Percentiles rank a stretch among this genome's conserved stretches.
Conservation (phyloP, 768 basidiomycete species). For the Exidia glandulosa region DNA sequence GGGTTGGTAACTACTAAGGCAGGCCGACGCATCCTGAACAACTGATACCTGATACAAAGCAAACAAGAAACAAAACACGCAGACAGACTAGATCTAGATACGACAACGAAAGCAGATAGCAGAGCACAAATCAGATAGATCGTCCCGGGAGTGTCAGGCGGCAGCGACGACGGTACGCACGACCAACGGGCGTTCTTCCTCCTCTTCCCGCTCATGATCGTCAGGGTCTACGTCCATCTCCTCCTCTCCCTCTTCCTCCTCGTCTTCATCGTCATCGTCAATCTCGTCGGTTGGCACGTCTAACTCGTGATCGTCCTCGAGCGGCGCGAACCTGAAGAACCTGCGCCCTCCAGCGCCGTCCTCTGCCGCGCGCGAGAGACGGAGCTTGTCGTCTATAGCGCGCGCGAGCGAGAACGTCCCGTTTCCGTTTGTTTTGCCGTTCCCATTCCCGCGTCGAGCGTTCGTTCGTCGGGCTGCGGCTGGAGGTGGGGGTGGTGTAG, state of each 20-base stretch:
- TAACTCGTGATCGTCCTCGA: constrained; percentile 6
- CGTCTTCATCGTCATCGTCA: background rate
- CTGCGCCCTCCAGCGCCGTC: background rate
- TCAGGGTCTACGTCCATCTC: constrained; percentile 15
- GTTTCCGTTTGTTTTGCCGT: constrained; percentile 30
- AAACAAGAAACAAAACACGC: too few species aligned
- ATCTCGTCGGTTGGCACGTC: constrained; percentile 19
- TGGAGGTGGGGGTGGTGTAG: background rate
- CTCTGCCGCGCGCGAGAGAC: background rate
- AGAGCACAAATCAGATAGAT: too few species aligned
- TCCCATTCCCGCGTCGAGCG: constrained; percentile 34
- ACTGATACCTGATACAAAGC: too few species aligned
- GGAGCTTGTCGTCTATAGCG: background rate
- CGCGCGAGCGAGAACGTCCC: background rate
- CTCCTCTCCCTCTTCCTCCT: constrained; percentile 12
- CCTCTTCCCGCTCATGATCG: too few species aligned
- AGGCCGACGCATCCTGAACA: too few species aligned
- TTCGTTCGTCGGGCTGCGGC: constrained; percentile 17
- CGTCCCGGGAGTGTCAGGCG: too few species aligned
- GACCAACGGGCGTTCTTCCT: too few species aligned
- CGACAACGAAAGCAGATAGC: too few species aligned
- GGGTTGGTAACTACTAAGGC: too few species aligned
- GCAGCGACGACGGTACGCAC: too few species aligned
- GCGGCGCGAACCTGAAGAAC: background rate
- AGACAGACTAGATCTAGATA: too few species aligned